Evolutionary conservation across 768 basidiomycete species (phyloP), one percentile per base, ranked within the genome.

Genomic region (Postia placenta): DNA sequence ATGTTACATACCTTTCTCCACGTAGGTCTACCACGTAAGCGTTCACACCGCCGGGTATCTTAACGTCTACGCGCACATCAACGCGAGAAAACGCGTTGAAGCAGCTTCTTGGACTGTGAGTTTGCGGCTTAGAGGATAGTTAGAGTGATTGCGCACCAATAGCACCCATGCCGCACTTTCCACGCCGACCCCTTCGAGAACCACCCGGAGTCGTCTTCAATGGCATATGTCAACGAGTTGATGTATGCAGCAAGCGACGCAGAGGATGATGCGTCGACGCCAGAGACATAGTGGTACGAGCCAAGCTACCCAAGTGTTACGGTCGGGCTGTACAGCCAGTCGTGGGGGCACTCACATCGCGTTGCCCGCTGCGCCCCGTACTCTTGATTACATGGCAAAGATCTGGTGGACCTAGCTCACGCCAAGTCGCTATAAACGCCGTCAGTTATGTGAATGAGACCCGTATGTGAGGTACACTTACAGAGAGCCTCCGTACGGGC

Each of bases 41-140:
- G 54, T 85, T 81, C 14, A 99, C 96, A 11, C 96, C 95, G 24
- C 96, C 96, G 0, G 96, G 96, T 43, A 99, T 98, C 67, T 95
- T 96, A 52, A 97, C 96, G 55, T 99, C 96, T 5, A 99, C 93
- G 30, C 95, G 81, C 25, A 98, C 83, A 61, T 99, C 96, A 45
- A 98, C 90, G 24, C 96, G 74, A 33, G 94, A 94, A 64, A 99
- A 99, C 9, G 96, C 96, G 65, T 99, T 96, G 73, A 96, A 99
- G 67, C 92, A 96, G 67, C 91, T 90, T 30, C 12, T 2, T 28
- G 25, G 6, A 20, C 39, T 40, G 25, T 23, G 25, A n/a, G 14
- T 42, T 28, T 37, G 9, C 20, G 30, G 20, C 19, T 48, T 33
- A 3, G 5, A 11, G 4, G 3, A n/a, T 28, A 33, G 5, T 11